phyloP scores from a whole-genome alignment of 495 filamentous ascomycete species.

The Entonaema liquescens region DNA sequence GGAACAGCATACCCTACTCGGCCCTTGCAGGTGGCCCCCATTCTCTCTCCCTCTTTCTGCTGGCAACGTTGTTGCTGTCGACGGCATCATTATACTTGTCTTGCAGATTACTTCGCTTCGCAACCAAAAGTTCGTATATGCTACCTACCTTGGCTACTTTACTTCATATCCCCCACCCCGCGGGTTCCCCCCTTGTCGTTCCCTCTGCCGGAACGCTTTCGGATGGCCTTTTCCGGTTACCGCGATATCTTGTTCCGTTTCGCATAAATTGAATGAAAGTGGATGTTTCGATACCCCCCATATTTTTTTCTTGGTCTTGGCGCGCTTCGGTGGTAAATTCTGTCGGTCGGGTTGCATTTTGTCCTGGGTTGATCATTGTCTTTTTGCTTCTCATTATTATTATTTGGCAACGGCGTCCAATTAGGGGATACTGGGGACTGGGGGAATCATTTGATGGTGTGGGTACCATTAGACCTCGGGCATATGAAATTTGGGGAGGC shows the following conservation, averaged over 20 bases:
- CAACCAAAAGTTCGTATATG: not conserved
- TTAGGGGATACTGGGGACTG: not conserved
- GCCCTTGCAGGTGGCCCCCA: not conserved
- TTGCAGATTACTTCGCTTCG: not conserved
- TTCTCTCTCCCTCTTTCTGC: not conserved
- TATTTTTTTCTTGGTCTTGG: conserved; percentile 20
- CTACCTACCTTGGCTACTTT: not conserved
- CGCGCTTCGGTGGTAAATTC: not conserved
- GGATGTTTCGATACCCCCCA: conserved; percentile 34
- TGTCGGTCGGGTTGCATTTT: conserved; percentile 3
- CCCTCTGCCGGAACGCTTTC: conserved; percentile 1
- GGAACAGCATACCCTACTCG: conserved; percentile 19
- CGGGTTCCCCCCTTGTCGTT: not conserved
- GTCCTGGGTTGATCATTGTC: no score
- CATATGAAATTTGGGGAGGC: conserved; percentile 19
- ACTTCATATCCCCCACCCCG: not conserved
- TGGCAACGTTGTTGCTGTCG: not conserved
- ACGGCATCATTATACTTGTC: not conserved
- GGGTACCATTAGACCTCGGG: conserved; percentile 25
- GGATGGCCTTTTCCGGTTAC: not conserved
- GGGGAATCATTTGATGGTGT: not conserved
- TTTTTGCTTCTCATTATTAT: not conserved
- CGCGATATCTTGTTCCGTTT: conserved; percentile 26
- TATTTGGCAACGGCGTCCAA: not conserved
- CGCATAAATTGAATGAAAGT: conserved; percentile 22